These are phyloP conservation scores for Acanthamoeba sp. DNA, from an alignment of 208 protist genomes.

Conservation along the genomic window DNA sequence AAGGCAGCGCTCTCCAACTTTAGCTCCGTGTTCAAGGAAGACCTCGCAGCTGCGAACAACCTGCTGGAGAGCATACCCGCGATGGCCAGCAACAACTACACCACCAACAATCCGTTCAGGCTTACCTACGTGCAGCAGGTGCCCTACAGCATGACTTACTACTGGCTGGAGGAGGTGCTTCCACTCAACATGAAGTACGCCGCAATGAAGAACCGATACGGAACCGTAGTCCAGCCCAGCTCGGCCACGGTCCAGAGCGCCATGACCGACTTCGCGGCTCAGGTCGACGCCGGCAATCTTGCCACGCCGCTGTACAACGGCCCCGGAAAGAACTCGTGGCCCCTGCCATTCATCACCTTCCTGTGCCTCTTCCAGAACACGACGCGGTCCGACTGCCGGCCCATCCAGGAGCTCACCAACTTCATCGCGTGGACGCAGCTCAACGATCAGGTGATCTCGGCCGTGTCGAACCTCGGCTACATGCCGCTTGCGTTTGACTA, in stretches of 20 bases:
- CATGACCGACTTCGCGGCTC: not conserved
- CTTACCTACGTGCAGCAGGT: constrained; percentile 6
- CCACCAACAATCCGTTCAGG: not conserved
- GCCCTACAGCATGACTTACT: constrained; percentile 11
- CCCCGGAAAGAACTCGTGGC: not conserved
- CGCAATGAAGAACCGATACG: not conserved
- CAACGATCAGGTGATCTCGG: constrained; percentile 9
- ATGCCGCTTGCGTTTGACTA: constrained; percentile 6
- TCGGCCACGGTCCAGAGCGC: not conserved
- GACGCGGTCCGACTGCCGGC: not conserved
- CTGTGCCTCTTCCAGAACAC: constrained; percentile 24
- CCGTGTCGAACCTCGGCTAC: not conserved
- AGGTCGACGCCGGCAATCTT: not conserved
- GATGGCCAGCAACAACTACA: not conserved
- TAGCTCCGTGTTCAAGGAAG: not conserved
- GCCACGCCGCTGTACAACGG: constrained; percentile 30
- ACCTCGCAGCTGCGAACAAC: not conserved
- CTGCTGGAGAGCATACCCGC: not conserved
- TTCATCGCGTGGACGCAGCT: constrained; percentile 45
- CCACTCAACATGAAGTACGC: constrained; percentile 7
- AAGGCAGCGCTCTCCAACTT: not conserved
- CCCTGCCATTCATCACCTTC: constrained; percentile 2
- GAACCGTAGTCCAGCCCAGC: not conserved
- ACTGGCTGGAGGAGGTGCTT: constrained; percentile 42
- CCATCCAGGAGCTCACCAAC: constrained; percentile 28